A percentile compares a stretch with the other conserved stretches of the same genome.
phyloP scores from a whole-genome alignment of 805 yeast species.

The Vanderwaltozyma verrucispora region DNA sequence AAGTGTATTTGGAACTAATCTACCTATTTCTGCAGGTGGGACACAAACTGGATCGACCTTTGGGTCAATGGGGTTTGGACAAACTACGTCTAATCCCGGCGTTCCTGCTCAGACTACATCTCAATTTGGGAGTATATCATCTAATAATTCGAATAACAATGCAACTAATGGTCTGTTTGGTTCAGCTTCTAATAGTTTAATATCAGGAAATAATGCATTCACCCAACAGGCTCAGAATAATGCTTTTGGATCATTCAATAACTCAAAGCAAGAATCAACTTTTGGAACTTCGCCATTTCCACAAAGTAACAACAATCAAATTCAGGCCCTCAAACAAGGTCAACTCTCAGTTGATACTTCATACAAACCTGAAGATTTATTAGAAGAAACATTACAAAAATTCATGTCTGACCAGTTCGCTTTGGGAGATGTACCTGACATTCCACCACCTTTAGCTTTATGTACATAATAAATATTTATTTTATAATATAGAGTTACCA shows the following conservation, averaged over 20 bases:
- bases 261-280: not conserved
- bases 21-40: no score
- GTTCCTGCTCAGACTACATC: constrained; percentile 9
- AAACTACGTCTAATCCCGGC: not conserved
- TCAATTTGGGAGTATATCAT: not conserved
- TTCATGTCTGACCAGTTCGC: constrained; percentile 40
- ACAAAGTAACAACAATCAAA: not conserved
- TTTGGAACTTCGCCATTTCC: not conserved
- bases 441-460: constrained; percentile 54
- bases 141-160: no score
- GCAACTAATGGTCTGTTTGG: no score
- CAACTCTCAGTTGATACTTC: constrained; percentile 19
- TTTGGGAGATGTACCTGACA: constrained; percentile 61
- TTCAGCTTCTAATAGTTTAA: no score
- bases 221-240: no score
- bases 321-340: constrained; percentile 32
- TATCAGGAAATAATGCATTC: no score
- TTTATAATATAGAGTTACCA: not conserved
- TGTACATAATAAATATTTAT: not conserved
- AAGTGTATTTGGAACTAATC: constrained; percentile 3
- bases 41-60: not conserved
- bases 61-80: constrained; percentile 2
- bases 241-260: no score
- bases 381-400: constrained; percentile 34
- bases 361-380: constrained; percentile 31